Base-by-base conservation (phyloP, 139 green algal genomes). In the Protoeuglena noctilucae region DNA sequence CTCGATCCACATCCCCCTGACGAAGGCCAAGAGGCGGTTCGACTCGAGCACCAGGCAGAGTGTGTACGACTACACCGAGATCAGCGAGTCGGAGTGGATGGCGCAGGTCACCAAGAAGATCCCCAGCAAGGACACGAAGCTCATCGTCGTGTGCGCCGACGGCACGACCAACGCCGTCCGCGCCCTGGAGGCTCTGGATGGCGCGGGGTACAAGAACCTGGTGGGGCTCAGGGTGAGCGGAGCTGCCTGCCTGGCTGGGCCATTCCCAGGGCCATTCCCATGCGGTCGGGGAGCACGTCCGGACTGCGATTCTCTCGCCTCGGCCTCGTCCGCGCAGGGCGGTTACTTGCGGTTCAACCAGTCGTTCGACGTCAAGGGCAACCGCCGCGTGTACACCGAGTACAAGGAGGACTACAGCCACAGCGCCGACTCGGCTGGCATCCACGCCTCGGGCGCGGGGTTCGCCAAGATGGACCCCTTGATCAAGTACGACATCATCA, bases 121-220 rank as follows among this genome's bases (percentile, higher is more conserved):
- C 49, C 49, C 49, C 16, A 23, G 31, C 49, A 55, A 55, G 49
- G 23, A 55, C 5, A 34, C 21, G 24, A 31, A 31, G 49, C 5
- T 55, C 21, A n/a, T 55, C 21, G 22, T 55, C 5, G 23, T 55
- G 21, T 55, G 49, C 49, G 28, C 49, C 5, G 49, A 55, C 49
- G 49, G 49, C 21, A 30, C 5, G 5, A 28, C 28, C 21, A 28
- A 29, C 23, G 49, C 49, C 5, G 31, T 55, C 49, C 21, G 31
- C 24, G 49, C 29, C 21, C 49, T 55, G 21, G 29, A 41, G 49
- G 24, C 22, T 5, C 24, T 55, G 21, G 49, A 55, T 23, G 49
- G 21, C 21, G 21, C 22, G 21, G 49, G 49, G 5, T 55, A 55
- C 49, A 40, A n/a, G 24, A 40, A 34, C 49, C 29, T 55, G 21